A percentile compares a stretch with the other conserved stretches of the same genome.
These are phyloP conservation scores for Ogataea nitratoaversa DNA, from an alignment of 805 yeast genomes.

Conservation along the genomic window DNA sequence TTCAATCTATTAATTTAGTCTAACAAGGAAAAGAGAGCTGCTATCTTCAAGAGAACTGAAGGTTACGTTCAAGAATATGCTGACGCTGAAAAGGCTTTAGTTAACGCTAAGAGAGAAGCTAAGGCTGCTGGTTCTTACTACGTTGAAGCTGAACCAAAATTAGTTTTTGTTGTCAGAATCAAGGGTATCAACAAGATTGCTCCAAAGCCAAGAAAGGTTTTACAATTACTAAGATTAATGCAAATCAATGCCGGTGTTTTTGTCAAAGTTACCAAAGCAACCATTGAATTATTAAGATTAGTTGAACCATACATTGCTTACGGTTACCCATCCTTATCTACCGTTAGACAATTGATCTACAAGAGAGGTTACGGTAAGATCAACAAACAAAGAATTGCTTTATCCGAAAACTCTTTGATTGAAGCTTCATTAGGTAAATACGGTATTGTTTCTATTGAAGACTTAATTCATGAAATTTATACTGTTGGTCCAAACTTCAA, in stretches of 20 bases:
- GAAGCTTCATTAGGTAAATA: slow-evolving; percentile 86
- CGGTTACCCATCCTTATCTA: slow-evolving; percentile 94
- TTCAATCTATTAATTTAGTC: slow-evolving; percentile 27
- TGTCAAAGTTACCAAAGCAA: slow-evolving; percentile 94
- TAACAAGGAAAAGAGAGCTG: slow-evolving; percentile 43
- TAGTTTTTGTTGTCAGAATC: slow-evolving; percentile 95
- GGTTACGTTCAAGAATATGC: slow-evolving; percentile 94
- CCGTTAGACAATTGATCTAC: slow-evolving; percentile 90
- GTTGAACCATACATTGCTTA: slow-evolving; percentile 96
- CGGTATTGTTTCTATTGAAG: slow-evolving; percentile 90
- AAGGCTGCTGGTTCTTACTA: slow-evolving; percentile 91
- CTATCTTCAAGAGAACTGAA: slow-evolving; percentile 83
- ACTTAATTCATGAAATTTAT: slow-evolving; percentile 92
- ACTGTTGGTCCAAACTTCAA: slow-evolving; percentile 98
- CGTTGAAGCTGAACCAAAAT: slow-evolving; percentile 92
- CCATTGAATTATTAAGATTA: slow-evolving; percentile 84
- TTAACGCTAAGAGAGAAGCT: slow-evolving; percentile 88
- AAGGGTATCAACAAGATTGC: slow-evolving; percentile 99
- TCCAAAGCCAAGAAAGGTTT: slow-evolving; percentile 98
- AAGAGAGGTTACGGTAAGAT: slow-evolving; percentile 98
- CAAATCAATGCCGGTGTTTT: slow-evolving; percentile 95
- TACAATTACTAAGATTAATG: slow-evolving; percentile 87
- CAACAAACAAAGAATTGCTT: slow-evolving; percentile 91
- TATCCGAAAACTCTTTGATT: slow-evolving; percentile 82
- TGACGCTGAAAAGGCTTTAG: slow-evolving; percentile 84